phyloP scores from a whole-genome alignment of 2,329 filamentous ascomycete species.

The Metarhizium album region DNA sequence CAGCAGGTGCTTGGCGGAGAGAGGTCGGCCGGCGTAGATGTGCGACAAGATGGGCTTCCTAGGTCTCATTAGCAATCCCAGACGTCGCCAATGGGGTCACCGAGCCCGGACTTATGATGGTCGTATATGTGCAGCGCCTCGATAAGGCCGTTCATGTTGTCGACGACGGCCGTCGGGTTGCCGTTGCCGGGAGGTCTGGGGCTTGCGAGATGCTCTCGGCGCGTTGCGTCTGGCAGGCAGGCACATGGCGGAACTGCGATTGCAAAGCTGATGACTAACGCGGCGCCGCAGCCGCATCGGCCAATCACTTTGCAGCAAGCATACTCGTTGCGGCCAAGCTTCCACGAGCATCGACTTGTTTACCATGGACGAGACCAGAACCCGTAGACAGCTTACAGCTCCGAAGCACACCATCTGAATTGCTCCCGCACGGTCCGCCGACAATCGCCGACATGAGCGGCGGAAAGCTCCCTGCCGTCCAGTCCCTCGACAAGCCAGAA shows the following conservation, averaged over 20 bases:
- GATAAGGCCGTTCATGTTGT: constrained; percentile 72
- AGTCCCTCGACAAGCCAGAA: constrained; percentile 48
- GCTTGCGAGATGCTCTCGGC: background rate
- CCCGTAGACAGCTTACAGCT: no score
- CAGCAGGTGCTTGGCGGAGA: constrained; percentile 64
- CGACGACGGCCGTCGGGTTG: no score
- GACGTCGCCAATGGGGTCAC: background rate
- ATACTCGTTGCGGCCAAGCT: no score
- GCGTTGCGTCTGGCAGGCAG: background rate
- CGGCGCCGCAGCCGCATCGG: background rate
- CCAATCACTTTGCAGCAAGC: no score
- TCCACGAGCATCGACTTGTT: no score
- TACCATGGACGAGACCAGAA: no score
- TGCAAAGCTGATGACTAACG: constrained; percentile 3
- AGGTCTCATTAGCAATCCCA: constrained; percentile 14
- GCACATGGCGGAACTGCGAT: background rate
- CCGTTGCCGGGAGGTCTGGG: background rate
- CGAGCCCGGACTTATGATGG: constrained; percentile 66
- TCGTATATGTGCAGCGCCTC: constrained; percentile 96
- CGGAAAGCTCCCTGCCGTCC: constrained; percentile 37
- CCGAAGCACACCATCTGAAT: background rate
- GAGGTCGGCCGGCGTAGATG: constrained; percentile 72
- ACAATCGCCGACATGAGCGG: constrained; percentile 17
- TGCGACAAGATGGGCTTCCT: constrained; percentile 83
- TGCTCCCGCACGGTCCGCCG: background rate